Base-by-base conservation (phyloP, 345 rosid genomes). In the Adansonia digitata region DNA sequence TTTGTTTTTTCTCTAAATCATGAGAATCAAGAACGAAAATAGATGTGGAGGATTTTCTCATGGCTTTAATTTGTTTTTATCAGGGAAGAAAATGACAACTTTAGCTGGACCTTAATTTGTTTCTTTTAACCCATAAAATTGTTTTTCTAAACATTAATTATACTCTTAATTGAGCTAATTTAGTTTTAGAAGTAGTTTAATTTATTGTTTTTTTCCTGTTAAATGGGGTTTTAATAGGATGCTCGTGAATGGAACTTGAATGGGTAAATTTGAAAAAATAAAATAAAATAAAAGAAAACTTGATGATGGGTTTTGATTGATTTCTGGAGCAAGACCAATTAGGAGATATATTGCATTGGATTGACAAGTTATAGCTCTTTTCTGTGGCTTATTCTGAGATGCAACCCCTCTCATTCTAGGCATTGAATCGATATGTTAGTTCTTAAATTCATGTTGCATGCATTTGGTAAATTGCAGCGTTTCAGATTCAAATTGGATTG, bases 281-380 rank as follows among this genome's bases (percentile, higher is more conserved):
- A n/a, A n/a, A n/a, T n/a, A n/a, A n/a, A n/a, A n/a, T n/a, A n/a
- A n/a, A n/a, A n/a, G n/a, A 17, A 10, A 46, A 66, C 61, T 68
- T 61, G 24, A 27, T 52, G 69, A 63, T 34, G 22, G 18, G 20
- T 17, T 27, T 15, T 69, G 35, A 4, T 26, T 71, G 34, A 46
- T 56, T 80, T 31, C 53, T 83, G 75, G 71, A 26, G 35, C 85
- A 94, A 97, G 98, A 94, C 84, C 98, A 92, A 85, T 81, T 92
- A 76, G 98, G 98, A 82, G 98, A 94, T 83, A 95, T 85, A 56
- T 82, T 95, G 88, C 99, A 95, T 81, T 95, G 99, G 99, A 89
- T 93, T 77, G 97, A 67, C 98, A 95, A 85, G 86, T 78, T 7
- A 88, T 90, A 73, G 99, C 94, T 29, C 78, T 95, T 39, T 35